Conservation (phyloP, 2,329 filamentous ascomycete genomes). For the Aspergillus phoenicis region DNA sequence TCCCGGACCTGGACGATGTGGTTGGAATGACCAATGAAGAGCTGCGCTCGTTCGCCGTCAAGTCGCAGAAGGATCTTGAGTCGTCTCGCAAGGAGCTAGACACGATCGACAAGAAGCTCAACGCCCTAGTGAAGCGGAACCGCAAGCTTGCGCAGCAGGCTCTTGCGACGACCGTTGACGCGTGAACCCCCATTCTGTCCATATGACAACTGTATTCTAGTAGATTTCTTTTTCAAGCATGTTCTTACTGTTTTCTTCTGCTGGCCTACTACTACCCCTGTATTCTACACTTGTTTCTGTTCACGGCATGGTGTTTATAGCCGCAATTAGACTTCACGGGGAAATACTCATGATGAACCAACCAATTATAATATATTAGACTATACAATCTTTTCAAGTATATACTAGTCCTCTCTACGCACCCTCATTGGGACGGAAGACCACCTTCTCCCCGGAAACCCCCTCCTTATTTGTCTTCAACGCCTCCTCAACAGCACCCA, state of each 20-base stretch:
- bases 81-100: conserved; percentile 69
- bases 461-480: conserved; percentile 22
- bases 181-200: no score
- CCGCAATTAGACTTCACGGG: no score
- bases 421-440: conserved; percentile 15
- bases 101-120: conserved; percentile 47
- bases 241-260: no score
- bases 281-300: no score
- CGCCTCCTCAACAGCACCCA: conserved; percentile 25
- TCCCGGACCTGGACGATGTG: conserved; percentile 43
- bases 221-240: no score
- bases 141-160: conserved; percentile 48
- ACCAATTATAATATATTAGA: no score
- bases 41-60: conserved; percentile 42
- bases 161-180: conserved; percentile 25
- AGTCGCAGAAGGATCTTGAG: conserved; percentile 67
- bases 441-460: conserved; percentile 24
- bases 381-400: no score
- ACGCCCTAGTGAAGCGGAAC: conserved; percentile 45
- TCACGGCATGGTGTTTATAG: no score
- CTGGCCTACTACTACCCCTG: no score
- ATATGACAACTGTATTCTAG: no score
- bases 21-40: conserved; percentile 47
- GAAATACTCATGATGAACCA: no score
- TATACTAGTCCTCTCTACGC: not conserved